phyloP scores from a whole-genome alignment of 345 rosid genomes.

The Cardamine occulta region DNA sequence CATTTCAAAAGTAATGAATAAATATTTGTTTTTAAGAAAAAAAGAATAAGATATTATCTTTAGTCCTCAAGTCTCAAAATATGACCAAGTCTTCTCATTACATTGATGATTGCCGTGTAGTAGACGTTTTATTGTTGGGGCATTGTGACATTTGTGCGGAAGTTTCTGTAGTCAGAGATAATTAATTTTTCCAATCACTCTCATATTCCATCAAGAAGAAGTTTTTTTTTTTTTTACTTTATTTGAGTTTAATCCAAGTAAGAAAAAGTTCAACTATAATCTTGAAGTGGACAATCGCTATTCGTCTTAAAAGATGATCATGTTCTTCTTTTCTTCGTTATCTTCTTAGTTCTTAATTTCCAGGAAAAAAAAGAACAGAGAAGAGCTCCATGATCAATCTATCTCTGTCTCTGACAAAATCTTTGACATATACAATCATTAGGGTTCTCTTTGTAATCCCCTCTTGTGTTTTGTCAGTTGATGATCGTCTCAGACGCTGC shows the following conservation, averaged over 20 bases:
- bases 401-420: constrained; percentile 1
- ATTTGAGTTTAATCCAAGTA: too few species aligned
- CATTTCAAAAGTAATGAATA: too few species aligned
- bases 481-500: constrained; percentile 13
- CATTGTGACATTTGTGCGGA: neutral
- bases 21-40: too few species aligned
- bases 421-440: constrained; percentile 10
- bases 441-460: constrained; percentile 25
- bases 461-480: constrained; percentile 15
- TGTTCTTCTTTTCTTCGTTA: neutral
- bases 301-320: too few species aligned
- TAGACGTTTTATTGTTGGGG: neutral
- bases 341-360: neutral
- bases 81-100: neutral
- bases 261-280: too few species aligned
- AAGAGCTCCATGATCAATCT: constrained; percentile 27
- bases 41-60: neutral
- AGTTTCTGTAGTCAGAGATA: neutral
- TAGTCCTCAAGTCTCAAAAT: neutral
- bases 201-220: too few species aligned
- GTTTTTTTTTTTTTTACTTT: too few species aligned
- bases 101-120: neutral
- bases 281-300: too few species aligned
- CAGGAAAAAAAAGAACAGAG: neutral
- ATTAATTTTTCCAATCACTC: too few species aligned